Evolutionary conservation across 163 green algal genomes (phyloP), one percentile per base, ranked within the genome.

Genomic region (Prototheca cutis): DNA sequence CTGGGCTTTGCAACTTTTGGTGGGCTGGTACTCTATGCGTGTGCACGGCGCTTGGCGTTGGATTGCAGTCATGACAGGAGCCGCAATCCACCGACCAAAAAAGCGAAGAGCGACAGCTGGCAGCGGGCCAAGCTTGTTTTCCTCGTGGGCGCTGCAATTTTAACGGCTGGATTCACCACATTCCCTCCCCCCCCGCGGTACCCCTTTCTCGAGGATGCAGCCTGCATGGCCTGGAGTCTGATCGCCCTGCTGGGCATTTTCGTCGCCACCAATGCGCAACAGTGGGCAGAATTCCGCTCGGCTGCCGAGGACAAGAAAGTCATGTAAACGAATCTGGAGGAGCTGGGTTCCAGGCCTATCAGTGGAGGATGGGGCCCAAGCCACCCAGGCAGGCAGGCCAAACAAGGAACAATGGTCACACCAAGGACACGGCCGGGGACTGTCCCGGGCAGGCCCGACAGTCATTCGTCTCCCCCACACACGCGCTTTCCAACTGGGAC

Each of bases 1-100:
- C 65, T 94, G 33, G 59, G 33, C 4, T 28, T 85, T 52, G 78
- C 87, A 19, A 94, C 47, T 2, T 8, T 34, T 4, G 55, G 27
- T 18, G 27, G 47, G 1, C 15, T 54, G 1, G 40, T 56, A 24
- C 25, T 27, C 25, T 56, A 34, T 27, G 49, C 49, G 8, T 10
- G 8, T 15, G 49, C 8, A 27, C 1, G n/a, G n/a, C n/a, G n/a
- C n/a, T n/a, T n/a, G n/a, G n/a, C n/a, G n/a, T n/a, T n/a, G n/a
- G n/a, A n/a, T n/a, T n/a, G n/a, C n/a, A n/a, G n/a, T n/a, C n/a
- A n/a, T n/a, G n/a, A n/a, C n/a, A n/a, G n/a, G n/a, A n/a, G n/a
- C n/a, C n/a, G n/a, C n/a, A n/a, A n/a, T n/a, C n/a, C n/a, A n/a
- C n/a, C n/a, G n/a, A n/a, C n/a, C n/a, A n/a, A n/a, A n/a, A n/a